Evolutionary conservation across 352 stramenopile species (phyloP).

Genomic region (Phytophthora boehmeriae): DNA sequence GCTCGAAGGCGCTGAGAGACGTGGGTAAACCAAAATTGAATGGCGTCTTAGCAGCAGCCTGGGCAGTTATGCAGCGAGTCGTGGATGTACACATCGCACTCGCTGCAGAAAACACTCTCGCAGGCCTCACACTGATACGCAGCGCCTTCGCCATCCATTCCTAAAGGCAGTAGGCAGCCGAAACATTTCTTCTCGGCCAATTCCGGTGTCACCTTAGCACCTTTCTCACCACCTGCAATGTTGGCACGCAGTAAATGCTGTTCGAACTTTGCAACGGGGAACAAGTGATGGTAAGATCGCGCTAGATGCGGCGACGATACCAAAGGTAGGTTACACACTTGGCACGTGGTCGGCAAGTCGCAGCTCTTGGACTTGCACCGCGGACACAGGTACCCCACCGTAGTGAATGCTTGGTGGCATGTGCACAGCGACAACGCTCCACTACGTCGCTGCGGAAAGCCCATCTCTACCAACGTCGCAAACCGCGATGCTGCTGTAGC

Average conservation of each 20-base stretch:
- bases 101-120: slow-evolving; percentile 93
- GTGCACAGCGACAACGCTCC: slow-evolving; percentile 84
- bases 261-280: slow-evolving; percentile 95
- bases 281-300: slow-evolving; percentile 98
- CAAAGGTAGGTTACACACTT: slow-evolving; percentile 97
- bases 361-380: slow-evolving; percentile 94
- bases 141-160: slow-evolving; percentile 47
- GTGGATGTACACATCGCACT: slow-evolving; percentile 98
- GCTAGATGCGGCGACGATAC: slow-evolving; percentile 97
- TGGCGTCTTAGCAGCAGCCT: slow-evolving; percentile 91
- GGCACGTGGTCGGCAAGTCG: slow-evolving; percentile 95
- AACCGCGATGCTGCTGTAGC: slow-evolving; percentile 70
- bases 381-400: slow-evolving; percentile 94
- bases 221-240: slow-evolving; percentile 24
- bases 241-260: slow-evolving; percentile 58
- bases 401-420: slow-evolving; percentile 87
- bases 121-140: slow-evolving; percentile 92
- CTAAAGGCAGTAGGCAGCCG: slow-evolving; percentile 71
- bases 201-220: slow-evolving; percentile 13
- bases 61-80: slow-evolving; percentile 99
- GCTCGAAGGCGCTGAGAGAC: too few relatives aligned
- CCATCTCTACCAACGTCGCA: slow-evolving; percentile 86
- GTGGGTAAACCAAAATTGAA: too few relatives aligned
- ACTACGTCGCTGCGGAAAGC: slow-evolving; percentile 77
- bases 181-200: slow-evolving; percentile 72